Base-by-base conservation (phyloP, 2,329 filamentous ascomycete species). In the Aspergillus fumigatus region DNA sequence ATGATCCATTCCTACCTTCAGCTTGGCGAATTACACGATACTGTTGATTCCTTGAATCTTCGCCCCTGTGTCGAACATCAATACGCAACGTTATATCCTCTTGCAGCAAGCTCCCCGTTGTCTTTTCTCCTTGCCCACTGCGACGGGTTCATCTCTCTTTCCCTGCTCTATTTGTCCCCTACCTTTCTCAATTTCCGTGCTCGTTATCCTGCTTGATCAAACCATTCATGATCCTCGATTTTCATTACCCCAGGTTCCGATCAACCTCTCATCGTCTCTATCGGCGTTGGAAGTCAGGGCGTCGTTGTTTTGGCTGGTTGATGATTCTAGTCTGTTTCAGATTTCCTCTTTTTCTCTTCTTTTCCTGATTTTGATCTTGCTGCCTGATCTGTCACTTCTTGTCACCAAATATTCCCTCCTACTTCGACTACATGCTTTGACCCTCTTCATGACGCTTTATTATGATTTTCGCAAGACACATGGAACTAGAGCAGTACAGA, bases 221-320 rank as follows among this genome's bases (percentile, higher is more conserved):
- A 58, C 54, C 56, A 52, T 62, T 51, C 56, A 56, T 50, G 43
- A 47, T 14, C 57, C 47, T 54, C 57, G 53, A 59, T 61, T 59
- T 62, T 57, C 59, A 56, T 57, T 59, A 59, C 59, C 62, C 21
- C 43, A 25, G 43, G 43, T 65, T 68, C 63, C 58, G 62, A 47
- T 47, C 43, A 64, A 61, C 60, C 60, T 65, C 63, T 64, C 67
- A 66, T 69, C 68, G 67, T 72, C 67, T 68, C 58, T 65, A 63
- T 67, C 62, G 70, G 70, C 69, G 70, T 73, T 73, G 70, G 70
- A 70, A 65, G 69, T 71, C 69, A 68, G 66, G 70, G 69, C 69
- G 67, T 71, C 68, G 64, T 69, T 69, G 61, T 71, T 70, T 72
- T 69, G 68, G 67, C 65, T 67, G 67, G 66, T 62, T 66, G 62